Evolutionary conservation across 2,329 filamentous ascomycete genomes (phyloP), one percentile per base, ranked within the genome.

Genomic region (Botrytis fragariae): DNA sequence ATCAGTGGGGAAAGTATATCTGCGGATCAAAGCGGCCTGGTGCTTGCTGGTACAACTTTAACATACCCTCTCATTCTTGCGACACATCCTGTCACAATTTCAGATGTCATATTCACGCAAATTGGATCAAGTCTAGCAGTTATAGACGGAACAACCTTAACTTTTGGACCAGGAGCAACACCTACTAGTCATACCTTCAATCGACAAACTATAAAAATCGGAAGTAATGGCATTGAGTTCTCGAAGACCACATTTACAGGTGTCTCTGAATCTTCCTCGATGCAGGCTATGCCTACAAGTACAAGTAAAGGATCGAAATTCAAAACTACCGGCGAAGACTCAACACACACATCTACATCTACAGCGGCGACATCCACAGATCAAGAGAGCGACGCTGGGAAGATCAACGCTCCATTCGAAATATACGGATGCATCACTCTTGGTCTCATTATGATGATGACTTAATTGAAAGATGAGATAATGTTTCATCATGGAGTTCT

Each of bases 1-100:
- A 81, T 88, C 6, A 85, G 83, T 9, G 85, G 85, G 1, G 83
- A 89, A 78, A 87, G 83, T 0, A 80, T 90, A 42, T 87, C 84
- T 0, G 84, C 89, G 60, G 86, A 84, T 1, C 84, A 87, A 0
- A 79, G 78, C 3, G 88, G 87, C n/a, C 81, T 89, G 1, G 73
- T 68, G 7, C 64, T 78, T 22, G 74, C 59, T 18, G 74, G 71
- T n/a, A 75, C 77, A 51, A 79, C 75, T 20, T 48, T 78, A 8
- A 64, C 73, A 18, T 72, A 74, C 48, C 77, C 77, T 9, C 75
- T 79, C 62, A 77, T 78, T 54, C 74, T 75, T 7, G 74, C 75
- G 12, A 78, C 77, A 4, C 63, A 76, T 59, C 72, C 72, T 4
- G 22, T 79, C 51, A 79, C 77, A 51, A 74, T 75, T 18, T 77